Conservation (phyloP, 2,329 filamentous ascomycete genomes). For the Cladosporium sp. region DNA sequence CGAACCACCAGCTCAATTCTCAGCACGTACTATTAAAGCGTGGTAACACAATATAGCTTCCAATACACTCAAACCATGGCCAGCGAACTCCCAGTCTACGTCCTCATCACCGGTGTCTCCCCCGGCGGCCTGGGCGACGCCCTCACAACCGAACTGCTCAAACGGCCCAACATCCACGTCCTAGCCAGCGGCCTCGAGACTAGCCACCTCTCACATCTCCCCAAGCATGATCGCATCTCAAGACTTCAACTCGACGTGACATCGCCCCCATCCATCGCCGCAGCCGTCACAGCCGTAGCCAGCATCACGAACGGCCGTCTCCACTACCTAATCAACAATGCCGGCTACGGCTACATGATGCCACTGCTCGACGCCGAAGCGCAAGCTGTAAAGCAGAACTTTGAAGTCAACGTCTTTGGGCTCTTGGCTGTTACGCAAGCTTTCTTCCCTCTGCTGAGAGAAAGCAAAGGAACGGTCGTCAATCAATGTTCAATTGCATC, state of each 20-base stretch:
- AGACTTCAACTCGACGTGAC: conserved; percentile 49
- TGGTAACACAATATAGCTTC: background rate
- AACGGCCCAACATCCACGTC: conserved; percentile 30
- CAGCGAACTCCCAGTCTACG: background rate
- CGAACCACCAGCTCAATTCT: background rate
- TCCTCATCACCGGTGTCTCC: conserved; percentile 37
- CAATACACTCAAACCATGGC: background rate
- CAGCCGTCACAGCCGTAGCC: conserved; percentile 35
- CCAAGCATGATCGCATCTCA: conserved; percentile 21
- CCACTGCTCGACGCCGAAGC: conserved; percentile 32
- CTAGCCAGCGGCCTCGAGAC: conserved; percentile 26
- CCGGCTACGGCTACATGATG: conserved; percentile 38
- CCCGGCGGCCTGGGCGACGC: conserved; percentile 45
- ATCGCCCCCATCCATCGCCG: conserved; percentile 37
- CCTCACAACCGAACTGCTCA: conserved; percentile 41
- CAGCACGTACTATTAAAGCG: background rate
- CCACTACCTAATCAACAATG: conserved; percentile 53
- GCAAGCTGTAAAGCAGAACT: conserved; percentile 49
- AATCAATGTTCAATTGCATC: conserved; percentile 41
- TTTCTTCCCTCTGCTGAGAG: conserved; percentile 52
- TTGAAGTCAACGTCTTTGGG: conserved; percentile 55
- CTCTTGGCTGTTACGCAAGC: conserved; percentile 36
- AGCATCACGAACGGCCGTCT: conserved; percentile 35
- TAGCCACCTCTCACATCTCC: conserved; percentile 30
- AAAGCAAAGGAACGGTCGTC: conserved; percentile 38